Evolutionary conservation across 306 rosid species (phyloP), one percentile per base, ranked within the genome.

Genomic region (Trifolium dubium): DNA sequence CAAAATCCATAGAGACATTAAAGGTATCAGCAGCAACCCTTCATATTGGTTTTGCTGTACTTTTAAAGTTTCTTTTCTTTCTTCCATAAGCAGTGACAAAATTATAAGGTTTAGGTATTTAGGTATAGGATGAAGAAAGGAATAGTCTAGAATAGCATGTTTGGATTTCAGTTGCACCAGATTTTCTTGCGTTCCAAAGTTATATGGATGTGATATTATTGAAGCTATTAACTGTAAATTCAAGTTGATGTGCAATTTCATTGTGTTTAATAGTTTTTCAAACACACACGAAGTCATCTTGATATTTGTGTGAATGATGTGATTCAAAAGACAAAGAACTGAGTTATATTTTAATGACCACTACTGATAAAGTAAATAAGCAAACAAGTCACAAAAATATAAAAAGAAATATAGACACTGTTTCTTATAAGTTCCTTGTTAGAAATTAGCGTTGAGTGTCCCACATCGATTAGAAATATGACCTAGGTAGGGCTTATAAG

Each of bases 1-100:
- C 74, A 95, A 95, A 82, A 95, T 95, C 77, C 99, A 95, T 82
- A 84, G 99, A 81, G 99, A 95, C 83, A 86, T 95, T 59, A 95
- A 95, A 92, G 99, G 99, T 95, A 67, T 78, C 50, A 40, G 47
- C 66, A 12, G 18, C 71, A 64, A 65, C 34, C 56, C 23, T 3
- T 68, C 3, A n/a, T 28, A n/a, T 73, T 78, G 32, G 35, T 30
- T 51, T 76, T 79, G 19, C 17, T 17, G 58, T 60, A 41, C 73
- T 66, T 79, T 9, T 23, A 40, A 66, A 68, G 19, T 58, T 67
- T 69, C 5, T 60, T 80, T 30, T 34, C 30, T 8, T 59, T 46
- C 64, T 43, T 77, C 56, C 14, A 32, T 34, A 59, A 50, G n/a
- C 6, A 50, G 62, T 50, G 30, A 10, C 30, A 17, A 34, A 69